These are phyloP conservation scores for Alliaria petiolata DNA, from an alignment of 345 rosid species.

Conservation along the genomic window DNA sequence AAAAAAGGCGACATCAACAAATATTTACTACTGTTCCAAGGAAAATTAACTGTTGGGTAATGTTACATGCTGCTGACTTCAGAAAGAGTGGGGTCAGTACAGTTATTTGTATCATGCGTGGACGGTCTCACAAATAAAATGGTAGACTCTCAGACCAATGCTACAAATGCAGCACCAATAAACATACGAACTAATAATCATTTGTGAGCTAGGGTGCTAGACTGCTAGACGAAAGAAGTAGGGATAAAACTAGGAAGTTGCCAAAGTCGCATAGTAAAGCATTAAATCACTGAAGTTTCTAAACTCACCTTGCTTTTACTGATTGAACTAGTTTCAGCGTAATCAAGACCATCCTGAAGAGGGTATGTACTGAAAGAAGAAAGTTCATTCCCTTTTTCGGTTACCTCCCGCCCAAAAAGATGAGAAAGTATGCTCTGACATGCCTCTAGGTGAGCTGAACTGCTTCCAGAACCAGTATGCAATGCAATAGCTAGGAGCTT, in stretches of 20 bases:
- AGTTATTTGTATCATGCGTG: conserved; percentile 13
- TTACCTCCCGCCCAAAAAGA: conserved; percentile 65
- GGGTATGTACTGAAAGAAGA: conserved; percentile 36
- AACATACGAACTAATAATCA: background rate
- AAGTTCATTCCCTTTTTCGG: conserved; percentile 40
- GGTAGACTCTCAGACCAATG: background rate
- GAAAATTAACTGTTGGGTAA: background rate
- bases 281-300: conserved; percentile 7
- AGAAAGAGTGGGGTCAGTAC: conserved; percentile 9
- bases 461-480: conserved; percentile 62
- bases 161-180: conserved; percentile 4
- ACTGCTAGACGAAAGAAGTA: background rate
- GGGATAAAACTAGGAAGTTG: conserved; percentile 2
- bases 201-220: background rate
- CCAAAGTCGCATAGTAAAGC: conserved; percentile 35
- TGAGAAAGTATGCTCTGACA: conserved; percentile 71
- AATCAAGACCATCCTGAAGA: conserved; percentile 44
- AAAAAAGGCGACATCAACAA: background rate
- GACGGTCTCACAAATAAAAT: background rate
- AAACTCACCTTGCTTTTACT: conserved; percentile 72
- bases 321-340: conserved; percentile 51
- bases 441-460: conserved; percentile 63
- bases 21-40: conserved; percentile 1
- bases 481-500: conserved; percentile 86
- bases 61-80: conserved; percentile 10